Percentiles rank a stretch among this genome's conserved stretches.
phyloP scores from a whole-genome alignment of 2,329 filamentous ascomycete species.

The Apiospora kogelbergensis region DNA sequence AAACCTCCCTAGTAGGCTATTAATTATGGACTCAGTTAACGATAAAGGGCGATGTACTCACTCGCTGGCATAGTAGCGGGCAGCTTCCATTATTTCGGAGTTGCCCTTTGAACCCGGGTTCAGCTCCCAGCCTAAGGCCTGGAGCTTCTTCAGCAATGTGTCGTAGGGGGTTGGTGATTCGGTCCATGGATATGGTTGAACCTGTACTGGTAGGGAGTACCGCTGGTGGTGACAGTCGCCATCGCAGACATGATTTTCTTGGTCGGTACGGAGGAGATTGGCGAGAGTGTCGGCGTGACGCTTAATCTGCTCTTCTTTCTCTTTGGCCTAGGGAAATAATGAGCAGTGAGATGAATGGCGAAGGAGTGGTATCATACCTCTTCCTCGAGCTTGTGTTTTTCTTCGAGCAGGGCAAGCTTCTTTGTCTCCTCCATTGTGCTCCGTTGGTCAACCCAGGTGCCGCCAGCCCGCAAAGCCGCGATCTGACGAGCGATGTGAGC shows the following conservation, averaged over 20 bases:
- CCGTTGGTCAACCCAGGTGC: neutral
- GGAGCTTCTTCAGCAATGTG: conserved; percentile 23
- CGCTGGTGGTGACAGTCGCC: neutral
- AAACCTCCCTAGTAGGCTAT: conserved; percentile 19
- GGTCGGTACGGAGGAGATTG: neutral
- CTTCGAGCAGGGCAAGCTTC: neutral
- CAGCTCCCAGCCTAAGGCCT: conserved; percentile 24
- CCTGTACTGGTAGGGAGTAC: neutral
- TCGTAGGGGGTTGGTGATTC: conserved; percentile 18
- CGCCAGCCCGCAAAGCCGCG: neutral
- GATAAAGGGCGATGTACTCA: conserved; percentile 16
- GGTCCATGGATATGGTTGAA: neutral
- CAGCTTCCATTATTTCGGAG: conserved; percentile 20
- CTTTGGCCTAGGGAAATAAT: neutral
- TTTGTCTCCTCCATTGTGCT: conserved; percentile 9
- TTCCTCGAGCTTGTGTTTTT: conserved; percentile 8
- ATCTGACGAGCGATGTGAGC: conserved; percentile 8
- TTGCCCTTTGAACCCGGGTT: conserved; percentile 16
- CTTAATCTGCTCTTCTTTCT: conserved; percentile 5
- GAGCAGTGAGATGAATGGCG: neutral
- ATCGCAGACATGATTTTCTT: neutral
- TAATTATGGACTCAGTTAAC: neutral
- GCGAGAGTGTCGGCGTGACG: neutral
- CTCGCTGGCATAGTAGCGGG: conserved; percentile 28
- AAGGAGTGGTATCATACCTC: neutral